These are phyloP conservation scores for Cerrena zonata DNA, from an alignment of 1,284 basidiomycete species.

Conservation along the genomic window DNA sequence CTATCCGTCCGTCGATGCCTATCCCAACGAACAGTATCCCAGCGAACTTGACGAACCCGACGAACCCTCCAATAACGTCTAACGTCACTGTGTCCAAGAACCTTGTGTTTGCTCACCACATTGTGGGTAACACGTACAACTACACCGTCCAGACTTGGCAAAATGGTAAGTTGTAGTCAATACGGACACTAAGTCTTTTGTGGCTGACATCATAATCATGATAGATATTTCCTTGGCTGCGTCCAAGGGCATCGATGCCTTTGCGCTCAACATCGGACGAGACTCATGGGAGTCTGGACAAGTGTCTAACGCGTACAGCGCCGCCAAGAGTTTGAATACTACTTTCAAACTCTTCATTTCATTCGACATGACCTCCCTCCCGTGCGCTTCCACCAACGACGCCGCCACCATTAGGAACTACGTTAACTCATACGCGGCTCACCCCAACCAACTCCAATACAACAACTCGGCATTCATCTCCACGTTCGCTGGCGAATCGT, in stretches of 20 bases:
- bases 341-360: conserved; percentile 53
- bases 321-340: conserved; percentile 10
- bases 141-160: conserved; percentile 33
- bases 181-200: background rate
- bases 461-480: conserved; percentile 42
- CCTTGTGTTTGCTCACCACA: conserved; percentile 26
- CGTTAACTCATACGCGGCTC: conserved; percentile 34
- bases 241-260: conserved; percentile 37
- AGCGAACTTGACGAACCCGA: background rate
- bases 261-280: conserved; percentile 40
- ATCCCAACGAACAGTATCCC: background rate
- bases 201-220: background rate
- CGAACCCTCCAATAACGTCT: no score
- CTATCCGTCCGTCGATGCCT: no score
- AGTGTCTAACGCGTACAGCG: conserved; percentile 41
- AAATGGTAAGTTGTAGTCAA: conserved; percentile 23
- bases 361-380: conserved; percentile 49
- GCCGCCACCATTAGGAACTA: conserved; percentile 34
- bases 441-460: conserved; percentile 39
- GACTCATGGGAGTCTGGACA: conserved; percentile 46
- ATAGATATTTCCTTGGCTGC: conserved; percentile 35
- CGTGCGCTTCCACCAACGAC: conserved; percentile 36
- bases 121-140: conserved; percentile 40
- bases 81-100: background rate
- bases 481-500: conserved; percentile 51